Percentiles rank a stretch among this genome's conserved stretches.
phyloP scores from a whole-genome alignment of 805 yeast genomes.

The Candida parachauliodes region DNA sequence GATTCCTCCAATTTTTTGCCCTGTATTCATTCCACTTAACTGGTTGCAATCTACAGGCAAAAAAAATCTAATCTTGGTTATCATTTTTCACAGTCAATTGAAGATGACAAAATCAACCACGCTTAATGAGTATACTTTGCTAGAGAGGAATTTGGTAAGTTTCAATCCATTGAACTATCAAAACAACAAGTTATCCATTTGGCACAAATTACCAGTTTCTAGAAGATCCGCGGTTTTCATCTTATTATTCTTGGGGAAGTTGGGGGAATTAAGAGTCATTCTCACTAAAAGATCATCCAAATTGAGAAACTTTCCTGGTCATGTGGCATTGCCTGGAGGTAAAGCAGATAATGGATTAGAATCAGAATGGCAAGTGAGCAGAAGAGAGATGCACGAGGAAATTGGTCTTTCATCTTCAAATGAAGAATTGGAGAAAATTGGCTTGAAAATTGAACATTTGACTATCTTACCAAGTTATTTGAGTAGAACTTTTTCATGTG shows the following conservation, averaged over 20 bases:
- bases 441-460: conserved; percentile 58
- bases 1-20: no score
- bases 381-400: conserved; percentile 86
- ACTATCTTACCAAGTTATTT: conserved; percentile 72
- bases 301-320: conserved; percentile 78
- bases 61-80: neutral
- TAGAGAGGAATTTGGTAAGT: conserved; percentile 21
- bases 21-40: no score
- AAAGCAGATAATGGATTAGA: conserved; percentile 72
- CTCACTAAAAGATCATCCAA: conserved; percentile 73
- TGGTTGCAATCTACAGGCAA: neutral
- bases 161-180: conserved; percentile 28
- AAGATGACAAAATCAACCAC: conserved; percentile 7
- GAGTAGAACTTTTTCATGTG: conserved; percentile 78
- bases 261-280: conserved; percentile 73
- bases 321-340: conserved; percentile 92
- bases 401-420: conserved; percentile 65
- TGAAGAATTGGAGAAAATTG: conserved; percentile 41
- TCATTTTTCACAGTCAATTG: neutral
- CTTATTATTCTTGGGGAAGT: conserved; percentile 65
- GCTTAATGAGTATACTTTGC: conserved; percentile 6
- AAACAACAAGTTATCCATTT: conserved; percentile 35
- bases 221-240: conserved; percentile 81
- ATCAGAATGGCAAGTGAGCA: conserved; percentile 65
- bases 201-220: conserved; percentile 61